Base-by-base conservation (phyloP, 495 filamentous ascomycete species). In the Penicillium steckii region DNA sequence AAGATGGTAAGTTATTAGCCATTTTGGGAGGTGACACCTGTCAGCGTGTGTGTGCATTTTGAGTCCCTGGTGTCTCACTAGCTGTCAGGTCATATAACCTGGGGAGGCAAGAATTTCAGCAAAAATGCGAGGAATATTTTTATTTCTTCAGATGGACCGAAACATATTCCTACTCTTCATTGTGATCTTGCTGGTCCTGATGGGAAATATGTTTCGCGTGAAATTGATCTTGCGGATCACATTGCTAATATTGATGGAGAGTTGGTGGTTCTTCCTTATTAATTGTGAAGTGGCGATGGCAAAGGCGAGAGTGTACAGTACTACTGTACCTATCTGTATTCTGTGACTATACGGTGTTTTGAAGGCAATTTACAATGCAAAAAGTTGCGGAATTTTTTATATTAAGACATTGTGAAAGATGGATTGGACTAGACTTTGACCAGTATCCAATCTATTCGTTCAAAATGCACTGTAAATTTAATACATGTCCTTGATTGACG, bases 191-290 rank as follows among this genome's bases (percentile, higher is more conserved):
- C 21, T 1, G 40, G 50, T 30, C 23, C 18, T 1, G 46, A 37
- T 10, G 56, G 56, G 0, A 13, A 52, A 8, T 59, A 43, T 35
- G 26, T 51, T 4, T 0, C 26, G 0, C 33, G 26, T 24, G 26
- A 59, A 4, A 13, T 55, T 21, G 43, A 59, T 23, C 35, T 59
- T 15, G 33, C 46, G 1, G 18, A 37, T 15, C 44, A 52, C 27
- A 55, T 59, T 23, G 43, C 44, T 18, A 59, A 59, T 19, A 44
- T 52, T 9, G 43, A 59, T 26, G 56, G 56, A 1, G 50, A 54
- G 35, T 42, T 59, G 19, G 38, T 41, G 7, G 38, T 41, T 41
- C 19, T 41, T 10, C 38, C 38, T 5, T n/a, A 12, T 4, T 47
- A 15, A 46, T 40, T 50, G 8, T 21, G 19, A 19, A 29, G 38